Evolutionary conservation across 108 stramenopile genomes (phyloP).

Genomic region (Aurantiochytrium sp.): DNA sequence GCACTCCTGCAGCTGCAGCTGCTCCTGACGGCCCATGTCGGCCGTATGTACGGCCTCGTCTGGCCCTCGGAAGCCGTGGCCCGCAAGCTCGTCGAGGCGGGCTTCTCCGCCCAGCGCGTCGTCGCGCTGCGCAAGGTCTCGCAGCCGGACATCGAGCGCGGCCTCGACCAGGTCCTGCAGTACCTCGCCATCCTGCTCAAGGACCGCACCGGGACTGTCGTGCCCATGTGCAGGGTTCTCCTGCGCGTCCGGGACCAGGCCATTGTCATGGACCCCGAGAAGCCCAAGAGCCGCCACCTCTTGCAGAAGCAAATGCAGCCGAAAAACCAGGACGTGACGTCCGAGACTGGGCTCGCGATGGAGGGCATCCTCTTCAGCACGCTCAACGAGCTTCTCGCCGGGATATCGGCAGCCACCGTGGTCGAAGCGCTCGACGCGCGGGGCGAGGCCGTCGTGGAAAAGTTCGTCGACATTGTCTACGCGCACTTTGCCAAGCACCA

Average conservation of each 20-base stretch:
- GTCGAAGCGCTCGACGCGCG: background rate
- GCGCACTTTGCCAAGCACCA: background rate
- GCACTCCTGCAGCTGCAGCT: background rate
- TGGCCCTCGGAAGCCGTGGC: background rate
- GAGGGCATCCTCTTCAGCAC: background rate
- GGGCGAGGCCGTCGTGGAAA: background rate
- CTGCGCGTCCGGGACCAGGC: background rate
- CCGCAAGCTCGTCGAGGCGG: background rate
- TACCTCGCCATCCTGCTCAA: background rate
- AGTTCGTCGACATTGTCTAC: background rate
- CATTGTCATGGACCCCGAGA: background rate
- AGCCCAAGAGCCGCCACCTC: background rate
- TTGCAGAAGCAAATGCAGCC: background rate
- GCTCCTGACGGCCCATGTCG: background rate
- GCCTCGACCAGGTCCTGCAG: background rate
- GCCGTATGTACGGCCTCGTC: background rate
- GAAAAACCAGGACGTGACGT: background rate
- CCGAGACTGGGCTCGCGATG: background rate
- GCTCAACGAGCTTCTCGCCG: background rate
- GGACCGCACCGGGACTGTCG: background rate
- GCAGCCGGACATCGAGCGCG: background rate
- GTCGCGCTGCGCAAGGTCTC: background rate
- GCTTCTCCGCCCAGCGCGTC: background rate
- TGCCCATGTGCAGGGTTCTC: background rate
- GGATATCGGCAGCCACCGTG: background rate